Evolutionary conservation across 192 early-diverging fungal genomes (phyloP).

Genomic region (Coemansia sp.): DNA sequence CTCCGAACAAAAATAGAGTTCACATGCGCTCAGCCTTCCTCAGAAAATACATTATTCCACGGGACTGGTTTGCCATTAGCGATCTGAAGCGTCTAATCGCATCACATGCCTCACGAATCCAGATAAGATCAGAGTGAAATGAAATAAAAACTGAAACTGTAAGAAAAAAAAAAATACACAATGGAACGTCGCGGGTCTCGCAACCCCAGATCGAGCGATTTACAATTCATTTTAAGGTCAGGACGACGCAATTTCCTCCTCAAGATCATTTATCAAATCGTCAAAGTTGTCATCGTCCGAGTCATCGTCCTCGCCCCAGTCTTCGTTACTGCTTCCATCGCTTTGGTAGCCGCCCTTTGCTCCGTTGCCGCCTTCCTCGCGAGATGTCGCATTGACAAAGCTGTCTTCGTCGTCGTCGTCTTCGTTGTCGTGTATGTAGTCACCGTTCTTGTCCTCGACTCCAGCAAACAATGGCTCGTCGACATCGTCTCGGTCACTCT

Average conservation of each 20-base stretch:
- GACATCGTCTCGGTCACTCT: not conserved
- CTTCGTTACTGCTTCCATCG: slow-evolving; percentile 25
- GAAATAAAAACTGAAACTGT: too few relatives aligned
- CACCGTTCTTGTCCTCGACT: slow-evolving; percentile 17
- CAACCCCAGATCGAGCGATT: not conserved
- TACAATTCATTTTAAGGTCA: not conserved
- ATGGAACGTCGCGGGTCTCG: not conserved
- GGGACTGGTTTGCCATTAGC: too few relatives aligned
- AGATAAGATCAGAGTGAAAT: too few relatives aligned
- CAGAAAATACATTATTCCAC: too few relatives aligned
- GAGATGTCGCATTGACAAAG: not conserved
- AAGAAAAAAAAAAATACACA: not conserved
- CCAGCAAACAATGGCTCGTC: slow-evolving; percentile 28
- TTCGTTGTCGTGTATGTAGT: not conserved
- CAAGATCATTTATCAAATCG: slow-evolving; percentile 57
- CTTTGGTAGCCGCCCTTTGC: slow-evolving; percentile 34
- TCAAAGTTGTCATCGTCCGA: slow-evolving; percentile 49
- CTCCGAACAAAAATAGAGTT: not conserved
- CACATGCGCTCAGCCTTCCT: too few relatives aligned
- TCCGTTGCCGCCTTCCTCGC: slow-evolving; percentile 4
- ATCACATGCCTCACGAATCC: too few relatives aligned
- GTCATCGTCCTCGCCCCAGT: slow-evolving; percentile 50
- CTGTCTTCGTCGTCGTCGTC: slow-evolving; percentile 12
- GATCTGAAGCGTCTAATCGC: too few relatives aligned
- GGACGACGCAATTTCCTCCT: slow-evolving; percentile 51